phyloP scores from a whole-genome alignment of 208 protist genomes.

The Acanthamoeba lugdunensis region DNA sequence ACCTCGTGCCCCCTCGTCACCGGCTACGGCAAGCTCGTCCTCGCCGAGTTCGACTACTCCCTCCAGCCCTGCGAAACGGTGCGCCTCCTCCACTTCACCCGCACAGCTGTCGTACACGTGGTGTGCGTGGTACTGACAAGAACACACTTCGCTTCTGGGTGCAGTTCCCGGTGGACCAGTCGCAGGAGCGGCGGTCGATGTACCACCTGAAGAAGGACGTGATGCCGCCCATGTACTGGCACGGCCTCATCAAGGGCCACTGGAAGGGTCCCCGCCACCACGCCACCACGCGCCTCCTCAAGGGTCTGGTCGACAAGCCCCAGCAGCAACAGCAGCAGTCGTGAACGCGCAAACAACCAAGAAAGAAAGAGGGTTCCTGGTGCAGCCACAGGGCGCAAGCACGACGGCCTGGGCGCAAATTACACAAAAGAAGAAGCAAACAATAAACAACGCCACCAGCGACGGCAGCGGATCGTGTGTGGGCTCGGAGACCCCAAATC shows the following conservation, averaged over 20 bases:
- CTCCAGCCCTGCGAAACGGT: constrained; percentile 69
- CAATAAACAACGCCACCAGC: neutral
- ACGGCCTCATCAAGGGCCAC: constrained; percentile 69
- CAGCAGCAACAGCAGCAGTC: neutral
- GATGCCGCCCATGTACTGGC: constrained; percentile 82
- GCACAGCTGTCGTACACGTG: no score
- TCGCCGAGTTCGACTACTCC: constrained; percentile 83
- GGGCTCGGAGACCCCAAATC: neutral
- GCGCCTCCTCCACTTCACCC: constrained; percentile 71
- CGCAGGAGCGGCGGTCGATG: constrained; percentile 42
- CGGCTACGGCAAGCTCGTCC: constrained; percentile 75
- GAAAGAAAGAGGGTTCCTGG: neutral
- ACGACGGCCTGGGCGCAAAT: neutral
- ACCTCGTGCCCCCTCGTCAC: constrained; percentile 83
- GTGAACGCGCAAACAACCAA: neutral
- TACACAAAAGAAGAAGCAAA: neutral
- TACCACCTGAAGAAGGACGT: constrained; percentile 82
- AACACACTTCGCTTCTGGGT: no score
- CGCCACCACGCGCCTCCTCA: neutral
- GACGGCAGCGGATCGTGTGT: no score
- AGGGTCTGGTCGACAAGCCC: neutral
- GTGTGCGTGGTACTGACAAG: no score
- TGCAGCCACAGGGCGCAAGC: neutral
- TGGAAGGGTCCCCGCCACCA: constrained; percentile 71
- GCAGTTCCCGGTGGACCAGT: constrained; percentile 21